Percentiles rank a stretch among this genome's conserved stretches.
These are phyloP conservation scores for Gossypium mustelinum DNA, from an alignment of 345 rosid genomes.

Conservation along the genomic window DNA sequence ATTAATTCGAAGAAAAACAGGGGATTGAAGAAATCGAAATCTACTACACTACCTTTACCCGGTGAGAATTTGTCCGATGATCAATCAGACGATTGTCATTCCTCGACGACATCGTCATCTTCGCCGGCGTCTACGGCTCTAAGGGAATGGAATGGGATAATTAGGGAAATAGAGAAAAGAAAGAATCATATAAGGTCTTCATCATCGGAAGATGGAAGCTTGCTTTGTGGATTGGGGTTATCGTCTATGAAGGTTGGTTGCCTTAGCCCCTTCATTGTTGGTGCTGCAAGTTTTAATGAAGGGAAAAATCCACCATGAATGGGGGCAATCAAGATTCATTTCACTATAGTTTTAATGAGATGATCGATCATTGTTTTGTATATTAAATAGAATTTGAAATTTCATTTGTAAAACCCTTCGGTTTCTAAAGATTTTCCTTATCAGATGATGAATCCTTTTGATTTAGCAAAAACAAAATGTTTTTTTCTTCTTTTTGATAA, in stretches of 20 bases:
- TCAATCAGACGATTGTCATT: slow-evolving; percentile 39
- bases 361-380: neutral
- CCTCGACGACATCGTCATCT: slow-evolving; percentile 53
- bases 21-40: slow-evolving; percentile 16
- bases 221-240: slow-evolving; percentile 37
- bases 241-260: neutral
- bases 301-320: neutral
- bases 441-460: neutral
- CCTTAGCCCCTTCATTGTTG: neutral
- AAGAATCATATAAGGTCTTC: slow-evolving; percentile 28
- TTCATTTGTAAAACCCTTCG: neutral
- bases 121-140: slow-evolving; percentile 47
- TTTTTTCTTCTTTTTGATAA: slow-evolving; percentile 2
- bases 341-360: too few relatives aligned
- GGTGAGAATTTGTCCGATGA: slow-evolving; percentile 10
- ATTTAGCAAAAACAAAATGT: too few relatives aligned
- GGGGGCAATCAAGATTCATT: neutral
- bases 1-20: neutral
- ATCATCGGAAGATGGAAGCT: slow-evolving; percentile 35
- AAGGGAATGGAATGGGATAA: slow-evolving; percentile 45
- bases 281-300: neutral
- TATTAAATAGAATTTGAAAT: neutral
- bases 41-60: neutral
- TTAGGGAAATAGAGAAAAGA: slow-evolving; percentile 28
- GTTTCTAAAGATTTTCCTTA: neutral